These are phyloP conservation scores for Botrytis tulipae DNA, from an alignment of 2,329 filamentous ascomycete species.

Conservation along the genomic window DNA sequence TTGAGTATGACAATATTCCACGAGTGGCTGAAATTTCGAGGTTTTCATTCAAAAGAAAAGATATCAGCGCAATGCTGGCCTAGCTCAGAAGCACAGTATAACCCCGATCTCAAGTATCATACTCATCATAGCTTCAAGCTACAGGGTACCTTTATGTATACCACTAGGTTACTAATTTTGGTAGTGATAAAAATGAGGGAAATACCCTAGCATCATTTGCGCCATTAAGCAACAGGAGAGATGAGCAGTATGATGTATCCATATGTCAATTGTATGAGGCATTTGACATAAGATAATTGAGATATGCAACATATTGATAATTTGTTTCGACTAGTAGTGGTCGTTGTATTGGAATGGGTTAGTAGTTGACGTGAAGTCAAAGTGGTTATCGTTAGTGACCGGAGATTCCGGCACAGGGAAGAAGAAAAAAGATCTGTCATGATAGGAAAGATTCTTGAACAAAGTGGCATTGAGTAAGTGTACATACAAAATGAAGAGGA, in stretches of 20 bases:
- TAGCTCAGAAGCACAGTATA: neutral
- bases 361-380: slow-evolving; percentile 8
- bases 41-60: neutral
- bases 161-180: neutral
- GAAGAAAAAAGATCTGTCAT: neutral
- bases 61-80: neutral
- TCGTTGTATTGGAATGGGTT: neutral
- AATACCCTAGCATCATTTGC: neutral
- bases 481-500: slow-evolving; percentile 4
- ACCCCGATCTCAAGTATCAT: neutral
- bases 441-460: neutral
- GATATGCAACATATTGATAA: neutral
- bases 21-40: too few species aligned
- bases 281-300: neutral
- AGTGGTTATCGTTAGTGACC: neutral
- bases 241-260: too few species aligned
- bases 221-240: neutral
- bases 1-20: neutral
- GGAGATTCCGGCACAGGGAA: neutral
- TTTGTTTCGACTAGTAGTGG: neutral
- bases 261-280: neutral
- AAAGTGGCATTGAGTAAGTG: slow-evolving; percentile 2
- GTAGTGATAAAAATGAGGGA: neutral
- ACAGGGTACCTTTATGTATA: neutral
- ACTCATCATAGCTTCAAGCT: neutral